These are phyloP conservation scores for Quercus phellos DNA, from an alignment of 331 rosid species.

Conservation along the genomic window DNA sequence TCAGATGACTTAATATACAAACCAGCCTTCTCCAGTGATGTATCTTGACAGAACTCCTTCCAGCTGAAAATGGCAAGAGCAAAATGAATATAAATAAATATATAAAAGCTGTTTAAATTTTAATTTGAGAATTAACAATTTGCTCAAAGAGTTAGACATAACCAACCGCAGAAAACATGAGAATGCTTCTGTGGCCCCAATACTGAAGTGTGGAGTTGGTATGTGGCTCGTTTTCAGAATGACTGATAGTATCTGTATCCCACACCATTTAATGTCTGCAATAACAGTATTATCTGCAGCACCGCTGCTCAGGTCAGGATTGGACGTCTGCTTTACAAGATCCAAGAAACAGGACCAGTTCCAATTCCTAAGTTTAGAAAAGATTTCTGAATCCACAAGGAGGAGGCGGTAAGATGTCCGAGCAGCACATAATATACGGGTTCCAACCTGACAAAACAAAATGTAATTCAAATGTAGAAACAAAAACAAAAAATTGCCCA, in stretches of 20 bases:
- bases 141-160: neutral
- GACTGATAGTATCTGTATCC: constrained; percentile 43
- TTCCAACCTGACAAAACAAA: constrained; percentile 36
- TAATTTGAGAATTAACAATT: neutral
- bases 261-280: constrained; percentile 65
- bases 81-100: constrained; percentile 10
- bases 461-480: neutral
- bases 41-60: constrained; percentile 78
- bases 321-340: constrained; percentile 33
- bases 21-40: constrained; percentile 62
- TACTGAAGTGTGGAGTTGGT: constrained; percentile 38
- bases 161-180: constrained; percentile 65
- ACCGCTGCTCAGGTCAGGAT: constrained; percentile 12
- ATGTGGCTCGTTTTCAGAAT: constrained; percentile 48
- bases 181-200: constrained; percentile 47
- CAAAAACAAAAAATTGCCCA: neutral
- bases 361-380: constrained; percentile 73
- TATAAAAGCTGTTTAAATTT: neutral
- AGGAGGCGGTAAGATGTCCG: constrained; percentile 73
- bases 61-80: constrained; percentile 50
- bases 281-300: constrained; percentile 13
- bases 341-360: constrained; percentile 73
- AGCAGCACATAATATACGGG: constrained; percentile 33
- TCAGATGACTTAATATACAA: constrained; percentile 42
- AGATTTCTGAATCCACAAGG: constrained; percentile 43